Evolutionary conservation across 768 basidiomycete genomes (phyloP), one percentile per base, ranked within the genome.

Genomic region (Guyanaporus albipodus): DNA sequence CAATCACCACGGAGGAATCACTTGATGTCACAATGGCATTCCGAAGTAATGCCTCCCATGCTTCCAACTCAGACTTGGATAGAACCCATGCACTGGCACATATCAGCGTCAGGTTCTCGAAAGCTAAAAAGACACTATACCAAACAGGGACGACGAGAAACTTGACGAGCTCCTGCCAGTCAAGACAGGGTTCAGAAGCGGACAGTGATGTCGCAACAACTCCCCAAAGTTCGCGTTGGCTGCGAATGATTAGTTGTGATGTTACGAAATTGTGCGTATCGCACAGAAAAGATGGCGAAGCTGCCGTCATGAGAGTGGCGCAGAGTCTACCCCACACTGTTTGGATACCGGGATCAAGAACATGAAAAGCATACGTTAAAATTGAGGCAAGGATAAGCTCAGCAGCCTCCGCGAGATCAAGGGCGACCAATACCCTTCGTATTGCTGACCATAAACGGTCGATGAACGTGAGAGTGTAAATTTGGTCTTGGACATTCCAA

Each of bases 381-480:
- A 82, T 53, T 0, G 69, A 67, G 0, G 62, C 64, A 4, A 85
- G 64, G 19, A 85, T 69, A 1, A 59, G 57, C 45, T 76, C 73
- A 10, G 81, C 77, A 1, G 70, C 61, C 6, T 64, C 60, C 1
- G 70, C 57, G 15, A 84, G 70, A 66, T 64, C 71, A 8, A 64
- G 26, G 2, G 56, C 32, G 17, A 66, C 55, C 39, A 80, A 80
- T 6, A 77, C 73, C 29, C 74, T 73, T 62, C 69, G 74, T 61
- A 77, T 69, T 11, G 72, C 68, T 15, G 53, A 63, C 83, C 82
- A 85, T 24, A 85, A 62, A 40, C 70, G 71, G 36, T 60, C 58
- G 10, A 78, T 62, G 23, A 73, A 62, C 3, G 48, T 42, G n/a
- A 84, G 64, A 36, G 64, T 67, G 24, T 48, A 57, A 18, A 67